A percentile compares a stretch with the other conserved stretches of the same genome.
These are phyloP conservation scores for Albatrellus ellisii DNA, from an alignment of 768 basidiomycete species.

Conservation along the genomic window DNA sequence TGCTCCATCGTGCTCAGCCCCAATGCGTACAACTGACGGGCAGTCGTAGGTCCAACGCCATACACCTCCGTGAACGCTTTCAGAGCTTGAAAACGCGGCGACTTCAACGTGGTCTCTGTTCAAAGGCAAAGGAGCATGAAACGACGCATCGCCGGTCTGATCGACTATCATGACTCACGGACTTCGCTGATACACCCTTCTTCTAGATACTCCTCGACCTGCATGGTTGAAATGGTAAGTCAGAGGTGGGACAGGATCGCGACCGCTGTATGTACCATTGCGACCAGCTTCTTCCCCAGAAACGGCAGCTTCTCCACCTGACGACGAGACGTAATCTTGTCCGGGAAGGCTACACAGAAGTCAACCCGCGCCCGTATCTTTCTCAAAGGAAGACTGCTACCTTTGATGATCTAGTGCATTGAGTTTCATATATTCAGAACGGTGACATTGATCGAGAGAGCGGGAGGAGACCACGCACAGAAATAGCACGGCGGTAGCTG, in stretches of 20 bases:
- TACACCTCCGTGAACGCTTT: constrained; percentile 50
- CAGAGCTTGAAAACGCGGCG: constrained; percentile 42
- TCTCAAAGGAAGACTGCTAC: constrained; percentile 16
- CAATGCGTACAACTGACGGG: constrained; percentile 47
- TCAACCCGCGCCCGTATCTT: too few relatives aligned
- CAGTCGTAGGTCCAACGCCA: constrained; percentile 62
- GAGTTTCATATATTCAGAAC: neutral
- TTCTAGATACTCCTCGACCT: constrained; percentile 55
- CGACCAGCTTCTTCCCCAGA: constrained; percentile 26
- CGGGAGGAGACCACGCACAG: constrained; percentile 28
- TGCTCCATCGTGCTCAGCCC: constrained; percentile 59
- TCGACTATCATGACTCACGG: constrained; percentile 20
- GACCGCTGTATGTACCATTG: constrained; percentile 20
- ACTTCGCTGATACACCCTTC: constrained; percentile 47
- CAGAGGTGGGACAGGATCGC: too few relatives aligned
- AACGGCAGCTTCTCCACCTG: constrained; percentile 20
- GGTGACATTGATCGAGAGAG: constrained; percentile 2
- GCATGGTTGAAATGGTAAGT: neutral
- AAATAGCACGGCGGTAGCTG: constrained; percentile 59
- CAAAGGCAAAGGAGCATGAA: neutral
- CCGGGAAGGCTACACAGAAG: constrained; percentile 22
- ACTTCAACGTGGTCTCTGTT: constrained; percentile 32
- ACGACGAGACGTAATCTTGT: constrained; percentile 17
- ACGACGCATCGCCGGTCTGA: neutral
- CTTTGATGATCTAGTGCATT: constrained; percentile 33